These are phyloP conservation scores for Ilyonectria sp. DNA, from an alignment of 2,329 filamentous ascomycete species.

Conservation along the genomic window DNA sequence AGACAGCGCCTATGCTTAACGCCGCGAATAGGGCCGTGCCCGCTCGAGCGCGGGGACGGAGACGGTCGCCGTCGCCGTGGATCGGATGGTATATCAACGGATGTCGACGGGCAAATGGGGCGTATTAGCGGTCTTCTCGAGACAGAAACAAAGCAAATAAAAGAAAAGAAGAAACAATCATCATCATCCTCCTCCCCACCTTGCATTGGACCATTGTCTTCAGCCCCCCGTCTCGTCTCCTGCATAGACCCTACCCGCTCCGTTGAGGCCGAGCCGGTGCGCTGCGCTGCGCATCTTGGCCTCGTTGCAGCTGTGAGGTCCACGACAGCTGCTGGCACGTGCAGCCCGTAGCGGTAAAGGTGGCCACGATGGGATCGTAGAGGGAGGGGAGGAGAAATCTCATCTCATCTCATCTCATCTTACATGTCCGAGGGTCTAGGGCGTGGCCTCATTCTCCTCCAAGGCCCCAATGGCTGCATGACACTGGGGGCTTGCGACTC, in stretches of 20 bases:
- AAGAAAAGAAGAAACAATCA: not conserved
- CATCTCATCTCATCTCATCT: not conserved
- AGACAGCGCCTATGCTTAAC: no score
- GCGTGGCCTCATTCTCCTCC: not conserved
- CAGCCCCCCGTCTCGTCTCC: constrained; percentile 2
- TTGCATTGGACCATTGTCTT: constrained; percentile 1
- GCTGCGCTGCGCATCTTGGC: not conserved
- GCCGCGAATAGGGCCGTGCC: no score
- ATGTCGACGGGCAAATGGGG: not conserved
- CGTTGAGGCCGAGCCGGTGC: constrained; percentile 33
- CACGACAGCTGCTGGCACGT: constrained; percentile 36
- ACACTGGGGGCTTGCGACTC: no score
- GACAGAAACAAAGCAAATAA: not conserved
- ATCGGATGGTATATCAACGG: no score
- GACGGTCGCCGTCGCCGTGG: no score
- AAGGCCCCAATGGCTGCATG: no score
- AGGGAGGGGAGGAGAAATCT: not conserved
- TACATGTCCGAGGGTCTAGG: not conserved
- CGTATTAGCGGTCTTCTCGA: not conserved
- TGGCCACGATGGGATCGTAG: not conserved
- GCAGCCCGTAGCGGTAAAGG: constrained; percentile 10
- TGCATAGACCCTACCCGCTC: constrained; percentile 17
- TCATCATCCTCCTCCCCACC: not conserved
- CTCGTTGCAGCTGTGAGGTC: not conserved
- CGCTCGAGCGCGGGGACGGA: no score